A percentile compares a stretch with the other conserved stretches of the same genome.
These are phyloP conservation scores for Taiwanofungus camphoratus DNA, from an alignment of 1,284 basidiomycete genomes.

Conservation along the genomic window DNA sequence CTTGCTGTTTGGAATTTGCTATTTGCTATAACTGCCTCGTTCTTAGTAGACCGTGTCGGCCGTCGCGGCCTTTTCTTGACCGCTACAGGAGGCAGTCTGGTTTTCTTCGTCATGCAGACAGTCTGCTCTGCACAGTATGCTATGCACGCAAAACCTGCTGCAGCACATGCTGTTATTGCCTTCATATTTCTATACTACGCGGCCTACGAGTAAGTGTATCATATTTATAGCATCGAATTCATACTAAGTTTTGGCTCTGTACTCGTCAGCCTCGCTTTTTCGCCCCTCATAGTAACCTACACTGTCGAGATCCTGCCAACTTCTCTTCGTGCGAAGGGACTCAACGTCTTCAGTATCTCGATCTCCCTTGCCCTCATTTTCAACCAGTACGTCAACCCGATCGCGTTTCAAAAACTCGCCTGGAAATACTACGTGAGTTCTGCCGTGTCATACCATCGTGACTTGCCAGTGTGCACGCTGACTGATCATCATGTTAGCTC, in stretches of 20 bases:
- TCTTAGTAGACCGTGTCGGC: constrained; percentile 45
- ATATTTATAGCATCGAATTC: background rate
- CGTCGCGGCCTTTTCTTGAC: constrained; percentile 50
- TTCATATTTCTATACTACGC: constrained; percentile 43
- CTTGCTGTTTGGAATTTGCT: constrained; percentile 51
- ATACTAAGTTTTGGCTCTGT: background rate
- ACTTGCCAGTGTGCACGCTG: background rate
- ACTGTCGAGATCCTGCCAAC: constrained; percentile 56
- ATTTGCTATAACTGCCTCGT: constrained; percentile 41
- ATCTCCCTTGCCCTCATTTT: constrained; percentile 49
- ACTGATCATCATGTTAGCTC: constrained; percentile 15
- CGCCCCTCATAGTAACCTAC: constrained; percentile 28
- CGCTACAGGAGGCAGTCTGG: constrained; percentile 39
- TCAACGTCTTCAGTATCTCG: constrained; percentile 49
- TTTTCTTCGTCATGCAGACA: constrained; percentile 39
- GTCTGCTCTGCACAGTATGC: constrained; percentile 36
- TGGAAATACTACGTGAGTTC: constrained; percentile 32
- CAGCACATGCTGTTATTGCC: constrained; percentile 41
- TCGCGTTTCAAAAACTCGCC: constrained; percentile 31
- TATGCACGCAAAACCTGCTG: constrained; percentile 26
- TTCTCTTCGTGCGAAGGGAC: constrained; percentile 54
- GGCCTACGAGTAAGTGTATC: constrained; percentile 34
- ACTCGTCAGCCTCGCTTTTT: constrained; percentile 8
- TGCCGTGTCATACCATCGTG: background rate
- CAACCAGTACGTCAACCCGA: constrained; percentile 52